phyloP scores from a whole-genome alignment of 192 early-diverging fungal genomes.

The Phlyctochytrium bullatum region DNA sequence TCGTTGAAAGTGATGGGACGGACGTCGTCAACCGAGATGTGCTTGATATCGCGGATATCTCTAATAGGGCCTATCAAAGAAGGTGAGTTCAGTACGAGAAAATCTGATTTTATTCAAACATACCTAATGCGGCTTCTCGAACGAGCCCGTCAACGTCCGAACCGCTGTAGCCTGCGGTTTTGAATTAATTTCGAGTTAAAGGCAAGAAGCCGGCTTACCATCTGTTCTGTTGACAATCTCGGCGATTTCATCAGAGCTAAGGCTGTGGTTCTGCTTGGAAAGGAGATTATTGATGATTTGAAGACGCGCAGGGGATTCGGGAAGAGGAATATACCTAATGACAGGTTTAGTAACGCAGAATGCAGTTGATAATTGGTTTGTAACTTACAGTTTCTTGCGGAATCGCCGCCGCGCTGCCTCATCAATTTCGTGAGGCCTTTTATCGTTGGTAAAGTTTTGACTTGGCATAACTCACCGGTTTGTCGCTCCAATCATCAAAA shows the following conservation, averaged over 20 bases:
- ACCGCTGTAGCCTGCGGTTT: conserved; percentile 66
- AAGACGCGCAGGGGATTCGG: conserved; percentile 66
- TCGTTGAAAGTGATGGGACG: conserved; percentile 70
- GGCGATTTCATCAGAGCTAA: conserved; percentile 60
- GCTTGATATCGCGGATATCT: conserved; percentile 57
- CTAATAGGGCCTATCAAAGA: conserved; percentile 63
- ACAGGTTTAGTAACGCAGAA: background rate
- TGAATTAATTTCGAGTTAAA: background rate
- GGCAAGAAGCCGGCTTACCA: conserved; percentile 32
- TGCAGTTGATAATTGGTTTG: background rate
- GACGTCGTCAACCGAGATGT: conserved; percentile 60
- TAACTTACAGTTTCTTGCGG: conserved; percentile 50
- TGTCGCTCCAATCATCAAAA: conserved; percentile 63
- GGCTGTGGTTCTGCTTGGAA: conserved; percentile 48
- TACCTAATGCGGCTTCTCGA: conserved; percentile 56
- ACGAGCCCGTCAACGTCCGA: conserved; percentile 88
- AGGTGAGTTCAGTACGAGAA: conserved; percentile 1
- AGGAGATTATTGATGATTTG: conserved; percentile 66
- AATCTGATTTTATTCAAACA: too few relatives aligned
- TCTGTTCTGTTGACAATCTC: conserved; percentile 64
- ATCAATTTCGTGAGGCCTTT: conserved; percentile 81
- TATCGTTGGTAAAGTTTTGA: background rate
- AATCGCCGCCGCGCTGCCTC: conserved; percentile 78
- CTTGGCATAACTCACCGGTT: conserved; percentile 25
- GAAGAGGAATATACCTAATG: conserved; percentile 76